Evolutionary conservation across 441 rosid genomes (phyloP).

Genomic region (Pelargonium cotyledonis): DNA sequence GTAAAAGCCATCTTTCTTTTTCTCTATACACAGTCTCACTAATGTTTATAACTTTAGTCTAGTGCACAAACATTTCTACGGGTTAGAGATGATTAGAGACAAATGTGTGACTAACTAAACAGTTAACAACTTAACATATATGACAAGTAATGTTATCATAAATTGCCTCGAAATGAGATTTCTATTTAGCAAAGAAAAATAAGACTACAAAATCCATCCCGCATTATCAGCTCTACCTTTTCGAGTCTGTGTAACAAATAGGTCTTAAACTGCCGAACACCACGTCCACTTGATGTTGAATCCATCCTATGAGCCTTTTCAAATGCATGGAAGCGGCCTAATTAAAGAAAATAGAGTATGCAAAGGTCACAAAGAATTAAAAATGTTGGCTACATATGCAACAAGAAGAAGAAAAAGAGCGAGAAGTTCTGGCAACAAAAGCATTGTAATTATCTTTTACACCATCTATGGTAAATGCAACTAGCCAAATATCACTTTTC

Average conservation of each 20-base stretch:
- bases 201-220: background rate
- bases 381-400: background rate
- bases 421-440: too few species aligned
- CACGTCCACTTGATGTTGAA: conserved; percentile 67
- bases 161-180: background rate
- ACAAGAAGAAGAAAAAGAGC: too few species aligned
- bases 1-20: background rate
- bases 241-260: conserved; percentile 77
- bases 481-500: too few species aligned
- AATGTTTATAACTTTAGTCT: background rate
- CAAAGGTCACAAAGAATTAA: background rate
- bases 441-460: too few species aligned
- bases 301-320: conserved; percentile 84
- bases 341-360: background rate
- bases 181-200: background rate
- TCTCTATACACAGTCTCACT: background rate
- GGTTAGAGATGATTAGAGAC: background rate
- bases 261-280: conserved; percentile 95
- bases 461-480: too few species aligned
- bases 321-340: conserved; percentile 92
- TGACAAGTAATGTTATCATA: background rate
- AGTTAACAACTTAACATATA: background rate
- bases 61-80: background rate
- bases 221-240: conserved; percentile 40
- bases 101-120: background rate